A percentile compares a stretch with the other conserved stretches of the same genome.
Evolutionary conservation across 768 basidiomycete species (phyloP).

Genomic region (Fistulinella prunicolor): DNA sequence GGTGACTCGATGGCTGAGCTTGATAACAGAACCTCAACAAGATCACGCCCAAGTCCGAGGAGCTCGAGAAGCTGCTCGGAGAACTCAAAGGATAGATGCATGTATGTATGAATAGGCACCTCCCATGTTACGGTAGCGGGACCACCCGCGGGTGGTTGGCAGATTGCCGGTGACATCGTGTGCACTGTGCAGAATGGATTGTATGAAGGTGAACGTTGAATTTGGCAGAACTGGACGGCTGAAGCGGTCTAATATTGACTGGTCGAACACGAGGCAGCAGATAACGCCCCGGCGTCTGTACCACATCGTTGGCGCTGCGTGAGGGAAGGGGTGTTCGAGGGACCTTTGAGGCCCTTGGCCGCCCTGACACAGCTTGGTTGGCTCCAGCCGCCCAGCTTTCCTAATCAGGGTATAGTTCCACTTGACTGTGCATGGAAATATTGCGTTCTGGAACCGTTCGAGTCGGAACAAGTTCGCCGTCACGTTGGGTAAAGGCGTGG

Average conservation of each 20-base stretch:
- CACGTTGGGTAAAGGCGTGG: background rate
- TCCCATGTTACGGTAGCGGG: no score
- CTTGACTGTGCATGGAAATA: no score
- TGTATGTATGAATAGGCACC: no score
- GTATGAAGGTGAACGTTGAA: no score
- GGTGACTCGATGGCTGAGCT: background rate
- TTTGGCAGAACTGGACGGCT: no score
- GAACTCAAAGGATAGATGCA: slow-evolving; percentile 58
- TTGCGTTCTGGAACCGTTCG: slow-evolving; percentile 8
- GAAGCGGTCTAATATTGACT: no score
- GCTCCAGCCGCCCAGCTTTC: slow-evolving; percentile 16
- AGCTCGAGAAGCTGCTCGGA: slow-evolving; percentile 51
- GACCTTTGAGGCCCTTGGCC: background rate
- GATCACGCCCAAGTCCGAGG: slow-evolving; percentile 40
- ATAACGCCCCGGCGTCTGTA: slow-evolving; percentile 30
- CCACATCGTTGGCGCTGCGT: slow-evolving; percentile 13
- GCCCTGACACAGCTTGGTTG: slow-evolving; percentile 9
- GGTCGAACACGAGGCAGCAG: slow-evolving; percentile 26
- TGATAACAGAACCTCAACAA: slow-evolving; percentile 53
- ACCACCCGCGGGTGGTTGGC: no score
- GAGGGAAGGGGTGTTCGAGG: slow-evolving; percentile 26
- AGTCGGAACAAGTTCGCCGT: slow-evolving; percentile 8
- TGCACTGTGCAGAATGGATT: no score
- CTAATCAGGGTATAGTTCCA: slow-evolving; percentile 7
- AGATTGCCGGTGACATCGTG: no score